Conservation (phyloP, 2,329 filamentous ascomycete species). For the Arthroderma sp. region DNA sequence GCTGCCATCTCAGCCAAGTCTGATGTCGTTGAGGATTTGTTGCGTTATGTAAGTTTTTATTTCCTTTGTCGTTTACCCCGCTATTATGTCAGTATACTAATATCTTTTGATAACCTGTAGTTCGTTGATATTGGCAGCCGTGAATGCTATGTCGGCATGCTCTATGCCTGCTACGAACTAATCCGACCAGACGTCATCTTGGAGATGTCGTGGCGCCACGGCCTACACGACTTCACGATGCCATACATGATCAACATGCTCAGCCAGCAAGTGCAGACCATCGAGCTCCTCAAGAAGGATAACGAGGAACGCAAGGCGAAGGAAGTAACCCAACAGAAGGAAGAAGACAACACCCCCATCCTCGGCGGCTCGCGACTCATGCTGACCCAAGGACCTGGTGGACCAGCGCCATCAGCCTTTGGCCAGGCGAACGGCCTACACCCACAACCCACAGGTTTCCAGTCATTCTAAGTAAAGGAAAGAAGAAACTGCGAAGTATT, state of each 20-base stretch:
- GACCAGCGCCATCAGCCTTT: conserved; percentile 42
- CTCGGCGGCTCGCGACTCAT: conserved; percentile 78
- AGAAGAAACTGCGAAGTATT: neutral
- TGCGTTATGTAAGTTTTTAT: conserved; percentile 74
- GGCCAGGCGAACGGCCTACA: conserved; percentile 77
- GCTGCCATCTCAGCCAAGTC: conserved; percentile 79
- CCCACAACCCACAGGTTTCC: conserved; percentile 72
- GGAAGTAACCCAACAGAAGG: conserved; percentile 65
- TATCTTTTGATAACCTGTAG: conserved; percentile 33
- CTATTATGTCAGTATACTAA: neutral
- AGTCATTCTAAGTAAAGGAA: conserved; percentile 32
- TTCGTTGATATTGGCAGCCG: conserved; percentile 98
- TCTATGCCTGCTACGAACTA: conserved; percentile 96
- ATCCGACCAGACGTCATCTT: conserved; percentile 85
- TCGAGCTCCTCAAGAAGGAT: conserved; percentile 77
- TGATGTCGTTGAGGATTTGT: conserved; percentile 86
- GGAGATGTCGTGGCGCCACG: conserved; percentile 93
- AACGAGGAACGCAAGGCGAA: conserved; percentile 79
- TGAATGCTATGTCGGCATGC: conserved; percentile 99
- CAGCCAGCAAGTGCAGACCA: conserved; percentile 74
- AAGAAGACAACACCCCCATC: conserved; percentile 88
- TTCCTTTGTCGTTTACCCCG: neutral
- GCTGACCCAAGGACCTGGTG: conserved; percentile 77
- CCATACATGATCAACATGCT: conserved; percentile 99
- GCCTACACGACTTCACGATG: conserved; percentile 95